Percentiles rank a stretch among this genome's conserved stretches.
Evolutionary conservation across 495 filamentous ascomycete genomes (phyloP).

Genomic region (Podospora fimiseda): DNA sequence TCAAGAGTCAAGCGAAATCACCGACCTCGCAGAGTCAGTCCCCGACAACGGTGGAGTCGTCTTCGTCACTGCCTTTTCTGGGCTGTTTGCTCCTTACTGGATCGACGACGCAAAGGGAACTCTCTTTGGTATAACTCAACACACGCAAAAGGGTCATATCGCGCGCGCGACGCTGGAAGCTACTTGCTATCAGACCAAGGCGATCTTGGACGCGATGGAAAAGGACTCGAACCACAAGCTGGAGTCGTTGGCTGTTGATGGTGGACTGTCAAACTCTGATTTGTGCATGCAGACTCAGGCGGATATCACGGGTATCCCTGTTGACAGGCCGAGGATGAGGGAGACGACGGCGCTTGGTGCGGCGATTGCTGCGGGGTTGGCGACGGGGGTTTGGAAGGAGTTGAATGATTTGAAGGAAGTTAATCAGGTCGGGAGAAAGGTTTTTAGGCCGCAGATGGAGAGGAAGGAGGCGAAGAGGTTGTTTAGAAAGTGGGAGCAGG

Average conservation of each 20-base stretch:
- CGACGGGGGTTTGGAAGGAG: constrained; percentile 72
- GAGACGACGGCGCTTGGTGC: constrained; percentile 91
- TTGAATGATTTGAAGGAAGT: constrained; percentile 74
- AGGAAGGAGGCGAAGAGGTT: constrained; percentile 54
- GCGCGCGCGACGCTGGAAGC: constrained; percentile 92
- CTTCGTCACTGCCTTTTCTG: constrained; percentile 95
- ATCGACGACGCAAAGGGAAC: constrained; percentile 94
- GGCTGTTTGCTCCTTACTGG: constrained; percentile 97
- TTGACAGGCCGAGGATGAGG: constrained; percentile 84
- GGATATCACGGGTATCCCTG: constrained; percentile 79
- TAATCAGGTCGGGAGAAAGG: constrained; percentile 65
- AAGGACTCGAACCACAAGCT: constrained; percentile 78
- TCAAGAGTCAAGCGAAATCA: constrained; percentile 69
- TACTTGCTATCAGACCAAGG: constrained; percentile 91
- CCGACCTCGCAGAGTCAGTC: constrained; percentile 72
- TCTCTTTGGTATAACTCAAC: constrained; percentile 86
- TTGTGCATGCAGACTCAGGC: constrained; percentile 97
- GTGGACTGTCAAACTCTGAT: constrained; percentile 90
- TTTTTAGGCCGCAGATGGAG: constrained; percentile 64
- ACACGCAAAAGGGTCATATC: constrained; percentile 85
- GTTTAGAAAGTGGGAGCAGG: constrained; percentile 77
- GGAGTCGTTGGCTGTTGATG: constrained; percentile 76
- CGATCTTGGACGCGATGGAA: constrained; percentile 92
- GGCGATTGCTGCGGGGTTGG: constrained; percentile 90
- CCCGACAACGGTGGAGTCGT: constrained; percentile 86